These are phyloP conservation scores for Yamadazyma insecticola DNA, from an alignment of 805 yeast species.

Conservation along the genomic window DNA sequence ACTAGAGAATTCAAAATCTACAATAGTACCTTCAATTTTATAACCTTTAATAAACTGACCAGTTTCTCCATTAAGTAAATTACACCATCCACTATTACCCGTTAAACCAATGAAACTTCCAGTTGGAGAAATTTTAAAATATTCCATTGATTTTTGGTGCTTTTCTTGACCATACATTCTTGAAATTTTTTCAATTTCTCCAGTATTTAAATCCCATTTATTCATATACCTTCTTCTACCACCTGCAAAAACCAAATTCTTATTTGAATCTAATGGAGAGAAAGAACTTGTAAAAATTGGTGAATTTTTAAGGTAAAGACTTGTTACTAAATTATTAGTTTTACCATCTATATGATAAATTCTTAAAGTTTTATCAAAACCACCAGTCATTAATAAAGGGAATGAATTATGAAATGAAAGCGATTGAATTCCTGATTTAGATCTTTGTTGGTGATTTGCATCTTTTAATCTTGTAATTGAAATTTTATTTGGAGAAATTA, in stretches of 20 bases:
- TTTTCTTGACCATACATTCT: conserved; percentile 89
- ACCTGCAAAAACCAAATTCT: conserved; percentile 64
- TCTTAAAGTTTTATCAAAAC: conserved; percentile 85
- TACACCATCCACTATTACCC: conserved; percentile 91
- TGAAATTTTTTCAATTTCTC: conserved; percentile 75
- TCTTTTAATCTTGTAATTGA: conserved; percentile 83
- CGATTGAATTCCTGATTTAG: conserved; percentile 81
- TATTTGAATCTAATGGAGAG: conserved; percentile 29
- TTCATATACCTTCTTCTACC: conserved; percentile 92
- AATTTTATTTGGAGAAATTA: conserved; percentile 65
- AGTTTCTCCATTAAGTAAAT: conserved; percentile 65
- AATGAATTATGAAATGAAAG: conserved; percentile 79
- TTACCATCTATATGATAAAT: conserved; percentile 90
- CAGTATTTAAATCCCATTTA: conserved; percentile 76
- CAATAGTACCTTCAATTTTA: conserved; percentile 81
- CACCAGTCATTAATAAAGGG: conserved; percentile 84
- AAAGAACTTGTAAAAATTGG: conserved; percentile 79
- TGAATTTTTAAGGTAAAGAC: conserved; percentile 70
- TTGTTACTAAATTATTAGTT: conserved; percentile 71
- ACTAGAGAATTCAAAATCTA: conserved; percentile 69
- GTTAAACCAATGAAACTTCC: conserved; percentile 71
- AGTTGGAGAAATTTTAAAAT: conserved; percentile 69
- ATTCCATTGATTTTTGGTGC: conserved; percentile 82
- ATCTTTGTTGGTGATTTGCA: conserved; percentile 66
- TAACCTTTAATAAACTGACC: conserved; percentile 89